These are phyloP conservation scores for Macrophomina tecta DNA, from an alignment of 2,329 filamentous ascomycete genomes.

Conservation along the genomic window DNA sequence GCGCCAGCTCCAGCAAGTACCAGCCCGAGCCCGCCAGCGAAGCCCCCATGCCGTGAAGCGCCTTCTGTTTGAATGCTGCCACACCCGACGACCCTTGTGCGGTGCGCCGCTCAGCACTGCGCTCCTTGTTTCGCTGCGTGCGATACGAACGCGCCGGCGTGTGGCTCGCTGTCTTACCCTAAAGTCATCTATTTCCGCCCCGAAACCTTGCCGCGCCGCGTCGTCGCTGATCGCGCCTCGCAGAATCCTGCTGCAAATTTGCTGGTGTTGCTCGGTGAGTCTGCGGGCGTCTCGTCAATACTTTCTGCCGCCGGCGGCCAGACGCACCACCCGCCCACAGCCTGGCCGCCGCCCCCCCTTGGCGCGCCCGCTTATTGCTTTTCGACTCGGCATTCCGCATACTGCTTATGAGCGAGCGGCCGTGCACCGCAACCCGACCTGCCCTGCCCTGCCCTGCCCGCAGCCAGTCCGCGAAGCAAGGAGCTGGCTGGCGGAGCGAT, in stretches of 20 bases:
- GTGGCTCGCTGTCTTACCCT: conserved; percentile 27
- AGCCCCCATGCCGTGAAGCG: conserved; percentile 20
- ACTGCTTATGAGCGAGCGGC: conserved; percentile 19
- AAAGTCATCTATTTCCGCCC: conserved; percentile 26
- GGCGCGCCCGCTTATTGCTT: conserved; percentile 19
- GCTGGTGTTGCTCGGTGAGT: conserved; percentile 23
- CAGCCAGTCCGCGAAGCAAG: conserved; percentile 10
- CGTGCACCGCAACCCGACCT: conserved; percentile 11
- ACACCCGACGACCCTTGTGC: conserved; percentile 18
- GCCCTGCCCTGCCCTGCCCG: not conserved
- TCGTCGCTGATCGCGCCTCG: conserved; percentile 25
- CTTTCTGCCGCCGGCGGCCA: conserved; percentile 18
- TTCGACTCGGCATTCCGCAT: conserved; percentile 27
- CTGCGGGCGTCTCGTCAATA: conserved; percentile 22
- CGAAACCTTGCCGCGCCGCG: conserved; percentile 26
- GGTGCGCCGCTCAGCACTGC: conserved; percentile 21
- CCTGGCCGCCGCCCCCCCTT: conserved; percentile 17
- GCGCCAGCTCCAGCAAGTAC: not conserved
- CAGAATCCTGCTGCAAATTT: conserved; percentile 28
- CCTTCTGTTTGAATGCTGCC: conserved; percentile 21
- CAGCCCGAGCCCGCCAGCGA: not conserved
- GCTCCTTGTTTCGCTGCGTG: conserved; percentile 25
- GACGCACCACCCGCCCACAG: conserved; percentile 23
- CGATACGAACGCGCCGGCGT: conserved; percentile 27
- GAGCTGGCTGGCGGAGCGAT: conserved; percentile 10